Evolutionary conservation across 176 grass and related monocot genomes (phyloP), one percentile per base, ranked within the genome.

Genomic region (Rhynchospora breviuscula): DNA sequence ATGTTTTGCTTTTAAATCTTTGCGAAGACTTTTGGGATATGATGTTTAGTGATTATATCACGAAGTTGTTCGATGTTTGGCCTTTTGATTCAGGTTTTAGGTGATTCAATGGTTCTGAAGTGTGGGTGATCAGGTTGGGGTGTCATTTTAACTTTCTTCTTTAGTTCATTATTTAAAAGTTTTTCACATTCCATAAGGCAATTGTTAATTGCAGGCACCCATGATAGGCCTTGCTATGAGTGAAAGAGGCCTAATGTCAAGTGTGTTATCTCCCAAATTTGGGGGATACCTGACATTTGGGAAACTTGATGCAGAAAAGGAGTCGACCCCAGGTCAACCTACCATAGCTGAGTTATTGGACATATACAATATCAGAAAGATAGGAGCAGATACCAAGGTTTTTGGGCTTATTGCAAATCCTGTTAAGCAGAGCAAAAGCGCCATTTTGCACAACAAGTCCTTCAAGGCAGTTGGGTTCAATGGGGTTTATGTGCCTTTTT

Each of bases 231-330:
- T 98, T 45, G 95, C 93, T 43, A 98, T 98, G 90, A 82, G 89
- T 79, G 95, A 98, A 85, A 91, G 83, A 87, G 95, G 95, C 79
- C 64, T 90, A 66, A 95, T 98, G 78, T 95, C 92, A 65, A 90
- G 92, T 85, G 71, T 98, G 31, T 80, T 98, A 59, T 92, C 89
- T 9, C 82, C 92, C 67, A 98, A 94, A 65, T 95, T 91, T 86
- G 92, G 92, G 68, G 92, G 95, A 48, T 98, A 93, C 87, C 89
- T 98, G 88, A 98, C 92, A 40, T 98, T 98, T 63, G 95, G 92
- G 67, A 85, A 88, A 64, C 85, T 98, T 62, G 80, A 89, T 86
- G 87, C 78, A 78, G 81, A 81, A 81, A 93, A 94, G 63, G 62
- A 79, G 83, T 98, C 95, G 66, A 90, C 92, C 67, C 74, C 92